Percentiles rank a stretch among this genome's conserved stretches.
Conservation (phyloP, 2,329 filamentous ascomycete species). For the Colletotrichum graminicola region DNA sequence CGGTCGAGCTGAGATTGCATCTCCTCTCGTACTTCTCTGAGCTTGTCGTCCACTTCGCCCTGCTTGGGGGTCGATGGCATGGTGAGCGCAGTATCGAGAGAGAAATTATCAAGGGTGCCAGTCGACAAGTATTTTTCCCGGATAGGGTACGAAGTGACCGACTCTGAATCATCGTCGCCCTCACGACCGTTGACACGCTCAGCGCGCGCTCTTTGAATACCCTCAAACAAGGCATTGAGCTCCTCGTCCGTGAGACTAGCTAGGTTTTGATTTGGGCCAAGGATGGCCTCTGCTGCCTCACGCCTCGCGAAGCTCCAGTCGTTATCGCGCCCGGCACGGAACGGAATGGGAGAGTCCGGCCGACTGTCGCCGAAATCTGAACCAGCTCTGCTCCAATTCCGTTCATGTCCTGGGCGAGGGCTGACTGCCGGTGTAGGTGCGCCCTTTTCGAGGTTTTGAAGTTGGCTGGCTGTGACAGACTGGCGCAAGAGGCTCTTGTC, state of each 20-base stretch:
- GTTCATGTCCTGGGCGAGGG: constrained; percentile 76
- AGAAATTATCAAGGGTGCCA: constrained; percentile 95
- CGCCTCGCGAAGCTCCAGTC: constrained; percentile 95
- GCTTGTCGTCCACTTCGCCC: constrained; percentile 79
- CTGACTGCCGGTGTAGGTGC: constrained; percentile 73
- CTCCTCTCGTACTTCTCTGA: constrained; percentile 82
- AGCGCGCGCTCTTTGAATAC: constrained; percentile 89
- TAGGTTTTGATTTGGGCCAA: constrained; percentile 93
- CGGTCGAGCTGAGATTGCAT: constrained; percentile 86
- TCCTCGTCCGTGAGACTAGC: constrained; percentile 92
- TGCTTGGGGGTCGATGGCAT: constrained; percentile 93
- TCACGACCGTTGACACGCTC: constrained; percentile 79
- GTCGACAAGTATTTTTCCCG: constrained; percentile 97
- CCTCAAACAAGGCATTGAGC: constrained; percentile 91
- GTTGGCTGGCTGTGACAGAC: constrained; percentile 75
- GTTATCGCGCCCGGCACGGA: constrained; percentile 79
- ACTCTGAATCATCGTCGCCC: constrained; percentile 90
- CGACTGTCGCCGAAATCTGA: constrained; percentile 85
- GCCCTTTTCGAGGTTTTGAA: constrained; percentile 68
- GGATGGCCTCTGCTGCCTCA: constrained; percentile 91
- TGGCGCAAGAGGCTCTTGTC: constrained; percentile 90
- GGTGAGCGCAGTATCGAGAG: constrained; percentile 91
- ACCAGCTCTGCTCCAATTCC: constrained; percentile 80
- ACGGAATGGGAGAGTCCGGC: constrained; percentile 82
- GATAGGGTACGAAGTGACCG: constrained; percentile 85